Conservation (phyloP, 2,329 filamentous ascomycete genomes). For the Xylariomycetidae sp. region DNA sequence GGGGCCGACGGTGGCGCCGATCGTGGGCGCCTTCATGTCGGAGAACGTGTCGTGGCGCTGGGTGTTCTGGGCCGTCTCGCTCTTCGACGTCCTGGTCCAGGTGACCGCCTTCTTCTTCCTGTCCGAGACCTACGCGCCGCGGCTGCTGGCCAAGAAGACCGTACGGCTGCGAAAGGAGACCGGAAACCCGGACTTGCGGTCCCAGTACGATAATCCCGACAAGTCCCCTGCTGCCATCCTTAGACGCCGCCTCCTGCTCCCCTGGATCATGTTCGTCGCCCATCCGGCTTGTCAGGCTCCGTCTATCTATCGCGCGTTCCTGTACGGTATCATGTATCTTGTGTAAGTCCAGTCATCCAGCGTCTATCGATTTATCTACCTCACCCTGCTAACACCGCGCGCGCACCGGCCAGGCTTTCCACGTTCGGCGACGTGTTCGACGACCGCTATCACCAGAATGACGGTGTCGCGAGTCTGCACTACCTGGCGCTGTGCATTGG, state of each 20-base stretch:
- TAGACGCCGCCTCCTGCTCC: no score
- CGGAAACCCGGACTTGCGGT: constrained; percentile 1
- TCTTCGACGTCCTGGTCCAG: constrained; percentile 50
- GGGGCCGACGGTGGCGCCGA: constrained; percentile 59
- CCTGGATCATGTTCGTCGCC: background rate
- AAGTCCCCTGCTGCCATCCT: no score
- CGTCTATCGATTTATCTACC: background rate
- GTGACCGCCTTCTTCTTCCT: constrained; percentile 52
- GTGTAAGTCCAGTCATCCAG: background rate
- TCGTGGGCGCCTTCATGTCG: constrained; percentile 60
- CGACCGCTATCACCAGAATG: background rate
- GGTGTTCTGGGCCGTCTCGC: constrained; percentile 61
- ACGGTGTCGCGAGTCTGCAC: no score
- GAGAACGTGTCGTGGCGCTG: constrained; percentile 61
- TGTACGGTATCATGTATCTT: background rate
- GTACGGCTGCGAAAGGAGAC: constrained; percentile 1
- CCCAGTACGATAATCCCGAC: no score
- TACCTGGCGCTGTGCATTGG: no score
- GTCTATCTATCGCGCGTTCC: background rate
- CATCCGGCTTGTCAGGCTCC: background rate
- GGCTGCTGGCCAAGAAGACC: constrained; percentile 32
- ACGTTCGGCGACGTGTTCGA: background rate
- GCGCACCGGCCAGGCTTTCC: background rate
- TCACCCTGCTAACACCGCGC: background rate
- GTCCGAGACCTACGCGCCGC: constrained; percentile 55